Percentiles rank a stretch among this genome's conserved stretches.
These are phyloP conservation scores for Entoloma clypeatum DNA, from an alignment of 1,284 basidiomycete species.

Conservation along the genomic window DNA sequence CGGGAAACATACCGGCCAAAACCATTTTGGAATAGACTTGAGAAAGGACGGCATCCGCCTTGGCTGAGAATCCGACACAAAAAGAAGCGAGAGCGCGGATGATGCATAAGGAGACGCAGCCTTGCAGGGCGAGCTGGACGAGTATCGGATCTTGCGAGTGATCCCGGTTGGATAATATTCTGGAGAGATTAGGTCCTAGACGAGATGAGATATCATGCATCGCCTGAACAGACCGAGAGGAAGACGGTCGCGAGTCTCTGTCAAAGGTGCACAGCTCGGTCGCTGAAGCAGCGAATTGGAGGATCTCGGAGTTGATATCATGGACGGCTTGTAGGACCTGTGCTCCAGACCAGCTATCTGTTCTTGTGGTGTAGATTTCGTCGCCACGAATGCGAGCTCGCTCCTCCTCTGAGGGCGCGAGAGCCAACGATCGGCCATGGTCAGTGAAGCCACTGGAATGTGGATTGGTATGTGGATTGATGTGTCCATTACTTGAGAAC, in stretches of 20 bases:
- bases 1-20: slow-evolving; percentile 44
- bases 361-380: slow-evolving; percentile 68
- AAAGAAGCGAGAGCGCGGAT: slow-evolving; percentile 63
- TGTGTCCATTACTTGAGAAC: slow-evolving; percentile 9
- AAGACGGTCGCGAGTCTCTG: slow-evolving; percentile 31
- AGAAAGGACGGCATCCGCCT: slow-evolving; percentile 60
- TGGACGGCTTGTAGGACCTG: slow-evolving; percentile 75
- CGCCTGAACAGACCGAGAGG: slow-evolving; percentile 40
- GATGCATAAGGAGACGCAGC: slow-evolving; percentile 61
- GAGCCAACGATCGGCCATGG: slow-evolving; percentile 19
- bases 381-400: slow-evolving; percentile 49
- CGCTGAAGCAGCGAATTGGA: slow-evolving; percentile 70
- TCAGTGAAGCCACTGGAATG: slow-evolving; percentile 15
- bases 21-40: slow-evolving; percentile 66
- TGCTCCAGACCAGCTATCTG: slow-evolving; percentile 69
- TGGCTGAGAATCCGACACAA: slow-evolving; percentile 68
- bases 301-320: slow-evolving; percentile 73
- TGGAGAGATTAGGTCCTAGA: slow-evolving; percentile 55
- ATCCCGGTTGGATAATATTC: slow-evolving; percentile 55
- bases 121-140: slow-evolving; percentile 69
- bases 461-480: slow-evolving; percentile 18
- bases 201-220: slow-evolving; percentile 58
- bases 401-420: slow-evolving; percentile 42
- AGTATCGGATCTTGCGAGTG: slow-evolving; percentile 71
- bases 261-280: slow-evolving; percentile 58